Conservation (phyloP, 208 protist species). For the Crithidia bombi region DNA sequence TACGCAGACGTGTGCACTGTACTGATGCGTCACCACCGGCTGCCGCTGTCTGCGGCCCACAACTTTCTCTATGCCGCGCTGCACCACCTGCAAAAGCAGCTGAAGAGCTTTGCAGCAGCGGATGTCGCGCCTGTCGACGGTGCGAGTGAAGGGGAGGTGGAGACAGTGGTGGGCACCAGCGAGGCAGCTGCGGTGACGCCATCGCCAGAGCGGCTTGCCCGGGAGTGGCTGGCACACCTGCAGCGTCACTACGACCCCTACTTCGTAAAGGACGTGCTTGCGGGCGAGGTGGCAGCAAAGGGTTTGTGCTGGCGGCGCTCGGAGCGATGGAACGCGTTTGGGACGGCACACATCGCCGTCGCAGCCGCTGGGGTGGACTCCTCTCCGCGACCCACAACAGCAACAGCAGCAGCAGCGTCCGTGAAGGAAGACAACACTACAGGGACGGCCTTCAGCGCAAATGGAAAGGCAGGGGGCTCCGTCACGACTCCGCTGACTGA, state of each 20-base stretch:
- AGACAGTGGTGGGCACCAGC: no score
- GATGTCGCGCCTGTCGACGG: not conserved
- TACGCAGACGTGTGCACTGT: slow-evolving; percentile 54
- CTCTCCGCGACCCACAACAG: no score
- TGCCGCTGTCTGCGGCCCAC: slow-evolving; percentile 47
- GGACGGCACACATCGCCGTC: slow-evolving; percentile 14
- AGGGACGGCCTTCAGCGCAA: no score
- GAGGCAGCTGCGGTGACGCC: slow-evolving; percentile 10
- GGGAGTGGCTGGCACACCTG: slow-evolving; percentile 63
- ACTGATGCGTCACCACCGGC: slow-evolving; percentile 29
- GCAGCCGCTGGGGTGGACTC: not conserved
- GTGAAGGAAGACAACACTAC: no score
- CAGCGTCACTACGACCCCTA: slow-evolving; percentile 31
- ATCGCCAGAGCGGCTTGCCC: slow-evolving; percentile 46
- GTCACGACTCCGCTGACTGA: no score
- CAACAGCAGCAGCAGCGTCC: no score
- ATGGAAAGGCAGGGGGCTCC: no score
- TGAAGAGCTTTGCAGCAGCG: not conserved
- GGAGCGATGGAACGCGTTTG: slow-evolving; percentile 59
- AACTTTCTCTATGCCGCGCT: slow-evolving; percentile 86
- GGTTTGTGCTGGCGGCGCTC: slow-evolving; percentile 59
- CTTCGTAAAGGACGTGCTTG: slow-evolving; percentile 33
- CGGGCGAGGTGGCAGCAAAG: slow-evolving; percentile 34
- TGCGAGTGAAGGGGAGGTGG: not conserved
- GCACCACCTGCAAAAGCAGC: slow-evolving; percentile 21